A percentile compares a stretch with the other conserved stretches of the same genome.
Conservation (phyloP, 2,329 filamentous ascomycete genomes). For the Colletotrichum trifolii region DNA sequence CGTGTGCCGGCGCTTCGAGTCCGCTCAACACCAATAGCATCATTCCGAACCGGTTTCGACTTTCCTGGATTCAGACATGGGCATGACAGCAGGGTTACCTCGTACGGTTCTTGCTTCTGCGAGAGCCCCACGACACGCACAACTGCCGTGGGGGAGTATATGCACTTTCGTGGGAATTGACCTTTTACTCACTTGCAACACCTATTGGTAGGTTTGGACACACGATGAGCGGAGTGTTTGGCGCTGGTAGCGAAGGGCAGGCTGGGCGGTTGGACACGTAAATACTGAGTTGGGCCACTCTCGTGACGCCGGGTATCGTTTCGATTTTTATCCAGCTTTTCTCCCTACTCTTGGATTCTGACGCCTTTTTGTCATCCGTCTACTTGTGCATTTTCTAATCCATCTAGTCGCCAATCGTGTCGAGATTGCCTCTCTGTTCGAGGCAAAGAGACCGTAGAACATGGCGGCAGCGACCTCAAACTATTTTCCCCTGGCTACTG, state of each 20-base stretch:
- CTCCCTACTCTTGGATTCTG: slow-evolving; percentile 35
- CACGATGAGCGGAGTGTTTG: background rate
- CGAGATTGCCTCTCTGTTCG: slow-evolving; percentile 20
- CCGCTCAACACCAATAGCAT: slow-evolving; percentile 34
- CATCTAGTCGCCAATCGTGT: background rate
- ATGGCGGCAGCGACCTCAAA: slow-evolving; percentile 54
- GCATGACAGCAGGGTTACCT: slow-evolving; percentile 14
- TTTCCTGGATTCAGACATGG: slow-evolving; percentile 15
- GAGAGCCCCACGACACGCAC: slow-evolving; percentile 11
- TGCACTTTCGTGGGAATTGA: slow-evolving; percentile 15
- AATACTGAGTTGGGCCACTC: slow-evolving; percentile 37
- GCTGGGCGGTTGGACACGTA: slow-evolving; percentile 28
- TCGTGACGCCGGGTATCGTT: slow-evolving; percentile 37
- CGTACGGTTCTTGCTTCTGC: slow-evolving; percentile 28
- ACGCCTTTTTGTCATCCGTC: slow-evolving; percentile 18
- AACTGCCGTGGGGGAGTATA: slow-evolving; percentile 24
- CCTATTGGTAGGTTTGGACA: no score
- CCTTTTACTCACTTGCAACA: background rate
- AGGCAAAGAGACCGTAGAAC: slow-evolving; percentile 27
- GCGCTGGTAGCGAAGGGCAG: slow-evolving; percentile 1
- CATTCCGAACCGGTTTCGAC: slow-evolving; percentile 28
- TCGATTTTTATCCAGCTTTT: slow-evolving; percentile 33
- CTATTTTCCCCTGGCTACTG: slow-evolving; percentile 57
- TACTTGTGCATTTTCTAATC: slow-evolving; percentile 4
- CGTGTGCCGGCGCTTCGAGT: slow-evolving; percentile 38